Conservation (phyloP, 495 filamentous ascomycete species). For the Podospora tetraspora region DNA sequence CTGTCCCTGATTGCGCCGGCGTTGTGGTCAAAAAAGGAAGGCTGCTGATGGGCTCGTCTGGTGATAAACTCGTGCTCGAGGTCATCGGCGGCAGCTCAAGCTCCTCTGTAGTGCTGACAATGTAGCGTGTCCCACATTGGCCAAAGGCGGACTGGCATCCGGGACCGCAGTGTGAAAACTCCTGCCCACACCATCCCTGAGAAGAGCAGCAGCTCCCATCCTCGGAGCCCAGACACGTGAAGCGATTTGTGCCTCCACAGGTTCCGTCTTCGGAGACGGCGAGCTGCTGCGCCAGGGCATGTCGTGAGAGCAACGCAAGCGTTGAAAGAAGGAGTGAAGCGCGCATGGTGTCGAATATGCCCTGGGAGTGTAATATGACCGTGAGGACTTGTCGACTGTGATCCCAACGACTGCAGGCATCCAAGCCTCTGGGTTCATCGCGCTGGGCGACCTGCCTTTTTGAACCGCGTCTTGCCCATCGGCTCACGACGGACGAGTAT, state of each 20-base stretch:
- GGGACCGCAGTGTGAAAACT: slow-evolving; percentile 30
- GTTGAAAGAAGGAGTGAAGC: slow-evolving; percentile 1
- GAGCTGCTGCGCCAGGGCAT: slow-evolving; percentile 14
- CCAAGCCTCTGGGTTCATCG: not conserved
- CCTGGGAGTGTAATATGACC: slow-evolving; percentile 6
- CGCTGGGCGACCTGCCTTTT: not conserved
- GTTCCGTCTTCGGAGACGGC: slow-evolving; percentile 15
- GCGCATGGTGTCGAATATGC: slow-evolving; percentile 20
- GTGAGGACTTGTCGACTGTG: not conserved
- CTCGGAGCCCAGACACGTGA: slow-evolving; percentile 17
- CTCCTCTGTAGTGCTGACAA: not conserved
- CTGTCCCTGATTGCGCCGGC: not conserved
- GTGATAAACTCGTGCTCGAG: not conserved
- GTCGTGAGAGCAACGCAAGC: slow-evolving; percentile 2
- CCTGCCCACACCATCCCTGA: slow-evolving; percentile 30
- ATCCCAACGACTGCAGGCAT: not conserved
- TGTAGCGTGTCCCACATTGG: slow-evolving; percentile 18
- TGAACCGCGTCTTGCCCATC: not conserved
- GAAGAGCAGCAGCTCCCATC: slow-evolving; percentile 28
- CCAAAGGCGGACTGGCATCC: slow-evolving; percentile 34
- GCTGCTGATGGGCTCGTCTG: not conserved
- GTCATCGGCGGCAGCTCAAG: not conserved
- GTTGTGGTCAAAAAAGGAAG: not conserved
- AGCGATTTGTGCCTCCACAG: slow-evolving; percentile 9
- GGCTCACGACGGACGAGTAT: not conserved